These are phyloP conservation scores for Phylloporus arenicola DNA, from an alignment of 768 basidiomycete genomes.

Conservation along the genomic window DNA sequence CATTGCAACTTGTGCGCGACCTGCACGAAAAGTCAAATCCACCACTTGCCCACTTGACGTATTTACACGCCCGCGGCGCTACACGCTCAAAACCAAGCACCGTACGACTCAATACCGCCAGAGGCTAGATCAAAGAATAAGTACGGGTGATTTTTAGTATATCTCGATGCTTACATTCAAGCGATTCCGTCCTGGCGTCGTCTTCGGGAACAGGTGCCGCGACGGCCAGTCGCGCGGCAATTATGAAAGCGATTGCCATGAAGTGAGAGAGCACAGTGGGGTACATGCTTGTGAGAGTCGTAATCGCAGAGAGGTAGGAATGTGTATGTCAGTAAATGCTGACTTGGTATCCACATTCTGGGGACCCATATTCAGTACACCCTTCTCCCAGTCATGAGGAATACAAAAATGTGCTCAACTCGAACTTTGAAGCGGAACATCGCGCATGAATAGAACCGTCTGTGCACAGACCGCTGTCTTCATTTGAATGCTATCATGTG, in stretches of 20 bases:
- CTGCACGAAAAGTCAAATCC: background rate
- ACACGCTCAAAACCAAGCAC: background rate
- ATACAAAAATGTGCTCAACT: background rate
- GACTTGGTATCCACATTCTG: background rate
- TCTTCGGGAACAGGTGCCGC: background rate
- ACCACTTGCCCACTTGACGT: background rate
- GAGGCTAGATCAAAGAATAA: background rate
- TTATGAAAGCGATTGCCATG: background rate
- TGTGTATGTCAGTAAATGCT: background rate
- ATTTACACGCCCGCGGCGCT: background rate
- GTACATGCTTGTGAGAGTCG: background rate
- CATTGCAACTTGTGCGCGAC: background rate
- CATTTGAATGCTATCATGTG: background rate
- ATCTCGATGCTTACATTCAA: background rate
- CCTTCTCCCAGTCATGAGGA: background rate
- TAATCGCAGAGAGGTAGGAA: background rate
- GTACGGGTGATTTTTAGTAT: background rate
- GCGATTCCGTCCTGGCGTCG: background rate
- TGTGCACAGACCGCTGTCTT: background rate
- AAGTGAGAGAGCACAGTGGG: background rate
- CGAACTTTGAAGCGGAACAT: background rate
- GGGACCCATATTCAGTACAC: background rate
- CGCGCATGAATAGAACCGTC: background rate
- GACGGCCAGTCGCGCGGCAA: background rate
- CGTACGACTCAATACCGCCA: background rate